Evolutionary conservation across 352 stramenopile species (phyloP).

Genomic region (Pythium rishiriense): DNA sequence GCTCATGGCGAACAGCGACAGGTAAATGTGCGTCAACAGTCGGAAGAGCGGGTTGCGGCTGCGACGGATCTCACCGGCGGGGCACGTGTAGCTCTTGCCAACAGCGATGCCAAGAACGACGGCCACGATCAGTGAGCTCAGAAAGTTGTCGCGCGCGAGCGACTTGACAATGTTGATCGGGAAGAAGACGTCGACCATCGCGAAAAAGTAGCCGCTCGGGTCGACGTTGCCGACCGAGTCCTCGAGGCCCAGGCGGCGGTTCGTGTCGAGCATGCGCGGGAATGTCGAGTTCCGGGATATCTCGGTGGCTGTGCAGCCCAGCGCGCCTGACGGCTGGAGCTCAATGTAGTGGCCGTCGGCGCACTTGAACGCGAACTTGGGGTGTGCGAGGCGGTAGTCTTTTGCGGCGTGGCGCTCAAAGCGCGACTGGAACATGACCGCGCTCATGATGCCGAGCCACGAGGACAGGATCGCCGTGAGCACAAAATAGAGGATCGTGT

Average conservation of each 20-base stretch:
- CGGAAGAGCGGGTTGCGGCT: constrained; percentile 58
- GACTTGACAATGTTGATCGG: constrained; percentile 47
- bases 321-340: constrained; percentile 23
- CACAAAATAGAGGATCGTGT: constrained; percentile 41
- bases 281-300: constrained; percentile 50
- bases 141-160: constrained; percentile 41
- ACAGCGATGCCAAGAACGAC: constrained; percentile 49
- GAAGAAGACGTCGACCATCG: constrained; percentile 46
- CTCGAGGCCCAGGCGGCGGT: constrained; percentile 38
- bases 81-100: constrained; percentile 40
- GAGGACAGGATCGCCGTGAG: constrained; percentile 34
- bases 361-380: constrained; percentile 64
- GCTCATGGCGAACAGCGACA: constrained; percentile 54
- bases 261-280: constrained; percentile 50
- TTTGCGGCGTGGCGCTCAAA: constrained; percentile 31
- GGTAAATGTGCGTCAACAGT: constrained; percentile 61
- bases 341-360: constrained; percentile 48
- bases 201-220: constrained; percentile 46
- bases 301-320: constrained; percentile 36
- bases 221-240: constrained; percentile 42
- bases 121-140: constrained; percentile 55
- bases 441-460: constrained; percentile 30
- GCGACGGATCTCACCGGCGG: constrained; percentile 27
- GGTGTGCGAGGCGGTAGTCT: constrained; percentile 33
- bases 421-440: constrained; percentile 32